A percentile compares a stretch with the other conserved stretches of the same genome.
Conservation (phyloP, 106 monocot genomes). For the Platanthera guangdongensis region DNA sequence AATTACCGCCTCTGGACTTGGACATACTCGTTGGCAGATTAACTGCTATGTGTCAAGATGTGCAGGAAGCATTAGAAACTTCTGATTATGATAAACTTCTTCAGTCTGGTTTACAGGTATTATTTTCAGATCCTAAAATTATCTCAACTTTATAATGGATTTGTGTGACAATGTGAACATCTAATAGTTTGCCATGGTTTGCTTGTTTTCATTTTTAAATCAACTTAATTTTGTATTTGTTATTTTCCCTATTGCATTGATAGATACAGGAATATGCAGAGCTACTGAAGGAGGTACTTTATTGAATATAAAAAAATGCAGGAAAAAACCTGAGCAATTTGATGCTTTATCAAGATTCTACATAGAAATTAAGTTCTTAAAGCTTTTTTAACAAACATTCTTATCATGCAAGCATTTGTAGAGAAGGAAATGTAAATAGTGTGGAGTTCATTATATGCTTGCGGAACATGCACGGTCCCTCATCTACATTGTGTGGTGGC, state of each 20-base stretch:
- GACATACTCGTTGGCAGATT: constrained; percentile 41
- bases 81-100: constrained; percentile 87
- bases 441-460: too few relatives aligned
- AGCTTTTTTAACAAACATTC: too few relatives aligned
- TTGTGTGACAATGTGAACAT: not conserved
- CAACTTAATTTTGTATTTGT: not conserved
- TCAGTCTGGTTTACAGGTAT: constrained; percentile 89
- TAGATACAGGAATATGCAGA: too few relatives aligned
- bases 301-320: not conserved
- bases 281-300: too few relatives aligned
- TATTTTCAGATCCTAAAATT: not conserved
- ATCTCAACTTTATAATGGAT: not conserved
- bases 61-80: constrained; percentile 75
- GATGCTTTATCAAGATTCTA: not conserved
- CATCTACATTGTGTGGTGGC: too few relatives aligned
- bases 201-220: not conserved
- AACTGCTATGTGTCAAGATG: constrained; percentile 55
- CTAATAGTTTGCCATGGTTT: not conserved
- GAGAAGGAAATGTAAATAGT: too few relatives aligned
- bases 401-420: too few relatives aligned
- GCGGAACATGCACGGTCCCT: too few relatives aligned
- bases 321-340: not conserved
- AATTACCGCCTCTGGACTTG: constrained; percentile 62
- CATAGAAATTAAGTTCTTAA: too few relatives aligned
- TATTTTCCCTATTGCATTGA: not conserved